phyloP scores from a whole-genome alignment of 2,329 filamentous ascomycete species.

The Pseudocercospora eumusae region DNA sequence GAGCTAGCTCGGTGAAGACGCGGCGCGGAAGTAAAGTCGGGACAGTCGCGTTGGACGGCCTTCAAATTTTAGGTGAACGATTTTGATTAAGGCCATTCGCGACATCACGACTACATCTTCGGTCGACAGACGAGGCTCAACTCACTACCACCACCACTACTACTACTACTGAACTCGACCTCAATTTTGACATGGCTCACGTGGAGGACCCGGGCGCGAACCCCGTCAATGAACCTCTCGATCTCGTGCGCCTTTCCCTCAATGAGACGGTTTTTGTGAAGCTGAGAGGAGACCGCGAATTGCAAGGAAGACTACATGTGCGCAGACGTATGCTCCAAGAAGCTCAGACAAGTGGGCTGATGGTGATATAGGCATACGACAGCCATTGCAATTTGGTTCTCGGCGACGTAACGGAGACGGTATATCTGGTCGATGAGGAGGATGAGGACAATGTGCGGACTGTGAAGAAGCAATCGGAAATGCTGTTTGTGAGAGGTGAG shows the following conservation, averaged over 20 bases:
- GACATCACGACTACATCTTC: neutral
- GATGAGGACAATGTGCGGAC: slow-evolving; percentile 79
- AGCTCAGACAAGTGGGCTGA: slow-evolving; percentile 15
- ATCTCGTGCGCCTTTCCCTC: slow-evolving; percentile 89
- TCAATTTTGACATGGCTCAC: slow-evolving; percentile 70
- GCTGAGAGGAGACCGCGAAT: slow-evolving; percentile 89
- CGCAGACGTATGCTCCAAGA: slow-evolving; percentile 39
- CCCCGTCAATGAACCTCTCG: slow-evolving; percentile 81
- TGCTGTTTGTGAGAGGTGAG: slow-evolving; percentile 95
- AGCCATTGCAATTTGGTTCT: slow-evolving; percentile 97
- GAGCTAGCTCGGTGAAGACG: slow-evolving; percentile 1
- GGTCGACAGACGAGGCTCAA: neutral
- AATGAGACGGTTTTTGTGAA: slow-evolving; percentile 98
- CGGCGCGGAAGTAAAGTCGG: neutral
- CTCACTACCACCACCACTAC: too few relatives aligned
- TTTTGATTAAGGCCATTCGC: slow-evolving; percentile 1
- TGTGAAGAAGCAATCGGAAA: slow-evolving; percentile 94
- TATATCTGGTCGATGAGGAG: slow-evolving; percentile 88
- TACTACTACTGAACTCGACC: too few relatives aligned
- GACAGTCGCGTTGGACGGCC: neutral
- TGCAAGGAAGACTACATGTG: slow-evolving; percentile 94
- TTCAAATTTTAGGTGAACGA: neutral
- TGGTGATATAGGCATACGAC: slow-evolving; percentile 76
- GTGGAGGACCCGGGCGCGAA: slow-evolving; percentile 63
- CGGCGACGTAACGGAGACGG: slow-evolving; percentile 95